Base-by-base conservation (phyloP, 179 eudicot species). In the Silene coronaria region DNA sequence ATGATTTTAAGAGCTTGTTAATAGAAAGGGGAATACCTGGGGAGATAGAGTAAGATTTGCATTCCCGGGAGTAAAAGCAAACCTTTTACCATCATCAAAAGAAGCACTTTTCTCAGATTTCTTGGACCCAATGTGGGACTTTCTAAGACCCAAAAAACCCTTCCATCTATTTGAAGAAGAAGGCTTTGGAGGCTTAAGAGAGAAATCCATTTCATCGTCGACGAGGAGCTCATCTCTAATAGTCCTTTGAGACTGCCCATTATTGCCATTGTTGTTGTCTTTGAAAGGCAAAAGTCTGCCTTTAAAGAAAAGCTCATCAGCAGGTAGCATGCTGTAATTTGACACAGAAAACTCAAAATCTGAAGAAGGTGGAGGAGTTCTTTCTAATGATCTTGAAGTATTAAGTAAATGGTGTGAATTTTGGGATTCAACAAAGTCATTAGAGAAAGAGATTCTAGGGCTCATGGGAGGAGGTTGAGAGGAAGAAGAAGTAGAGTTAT, bases 311-410 rank as follows among this genome's bases (percentile, higher is more conserved):
- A 92, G 84, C 80, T 94, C 90, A 79, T 94, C 98, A 77, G 98
- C 98, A 75, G 67, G 83, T 76, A 89, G 82, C 87, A 85, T 89
- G 51, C 81, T 83, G 53, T 82, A 53, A 53, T 81, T 81, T 0
- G 89, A 27, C 34, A 90, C 91, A 11, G 90, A 88, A 72, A 94
- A 94, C 80, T 94, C 98, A 30, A 94, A 94, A 72, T 94, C 98
- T 0, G 89, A 76, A 21, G 91, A 87, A 45, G 79, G 70, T 22
- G 84, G 82, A 19, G 84, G 82, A 19, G 28, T 1, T 48, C 48
- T 8, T 62, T 38, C 53, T 6, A 14, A 26, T 58, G 88, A 64
- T 51, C 74, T 58, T 6, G 77, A 19, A 8, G 9, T 23, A 11
- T 2, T 24, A 1, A 45, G 63, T 6, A 53, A 63, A 30, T 76